phyloP scores from a whole-genome alignment of 2,329 filamentous ascomycete genomes.

The Aureobasidium pullulans region DNA sequence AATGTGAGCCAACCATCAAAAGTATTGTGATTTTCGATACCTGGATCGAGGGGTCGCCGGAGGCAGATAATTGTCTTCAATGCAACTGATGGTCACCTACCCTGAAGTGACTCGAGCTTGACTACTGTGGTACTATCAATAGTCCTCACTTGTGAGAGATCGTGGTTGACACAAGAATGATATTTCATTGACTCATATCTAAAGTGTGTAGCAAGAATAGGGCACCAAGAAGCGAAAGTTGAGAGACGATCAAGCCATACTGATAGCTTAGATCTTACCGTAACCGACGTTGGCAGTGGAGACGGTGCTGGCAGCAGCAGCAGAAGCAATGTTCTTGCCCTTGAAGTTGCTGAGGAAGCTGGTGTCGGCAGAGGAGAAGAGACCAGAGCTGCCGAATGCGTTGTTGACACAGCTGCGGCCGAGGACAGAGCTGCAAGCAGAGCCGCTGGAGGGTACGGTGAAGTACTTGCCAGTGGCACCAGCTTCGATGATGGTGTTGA shows the following conservation, averaged over 20 bases:
- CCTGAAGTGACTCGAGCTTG: too few relatives aligned
- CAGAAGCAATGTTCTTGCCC: slow-evolving; percentile 47
- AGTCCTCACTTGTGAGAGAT: too few relatives aligned
- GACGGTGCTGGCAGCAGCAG: slow-evolving; percentile 28
- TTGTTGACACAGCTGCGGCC: slow-evolving; percentile 48
- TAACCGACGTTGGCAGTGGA: slow-evolving; percentile 37
- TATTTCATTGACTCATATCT: background rate
- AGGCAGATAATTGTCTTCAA: too few relatives aligned
- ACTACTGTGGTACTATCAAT: too few relatives aligned
- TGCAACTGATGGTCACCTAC: too few relatives aligned
- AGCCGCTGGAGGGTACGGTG: slow-evolving; percentile 30
- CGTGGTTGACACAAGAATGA: background rate
- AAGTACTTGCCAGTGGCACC: slow-evolving; percentile 34
- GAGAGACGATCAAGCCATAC: background rate
- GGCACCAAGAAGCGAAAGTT: too few relatives aligned
- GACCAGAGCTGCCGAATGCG: slow-evolving; percentile 21
- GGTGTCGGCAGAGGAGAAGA: slow-evolving; percentile 30
- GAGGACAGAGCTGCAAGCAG: slow-evolving; percentile 38
- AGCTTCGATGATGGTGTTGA: slow-evolving; percentile 32
- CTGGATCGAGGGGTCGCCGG: too few relatives aligned
- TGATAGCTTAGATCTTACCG: slow-evolving; percentile 26
- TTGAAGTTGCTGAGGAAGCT: slow-evolving; percentile 45
- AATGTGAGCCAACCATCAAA: too few relatives aligned
- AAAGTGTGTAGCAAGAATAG: background rate
- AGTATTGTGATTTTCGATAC: too few relatives aligned